Conservation (phyloP, 148 eudicot species). For the Polygonum aviculare region DNA sequence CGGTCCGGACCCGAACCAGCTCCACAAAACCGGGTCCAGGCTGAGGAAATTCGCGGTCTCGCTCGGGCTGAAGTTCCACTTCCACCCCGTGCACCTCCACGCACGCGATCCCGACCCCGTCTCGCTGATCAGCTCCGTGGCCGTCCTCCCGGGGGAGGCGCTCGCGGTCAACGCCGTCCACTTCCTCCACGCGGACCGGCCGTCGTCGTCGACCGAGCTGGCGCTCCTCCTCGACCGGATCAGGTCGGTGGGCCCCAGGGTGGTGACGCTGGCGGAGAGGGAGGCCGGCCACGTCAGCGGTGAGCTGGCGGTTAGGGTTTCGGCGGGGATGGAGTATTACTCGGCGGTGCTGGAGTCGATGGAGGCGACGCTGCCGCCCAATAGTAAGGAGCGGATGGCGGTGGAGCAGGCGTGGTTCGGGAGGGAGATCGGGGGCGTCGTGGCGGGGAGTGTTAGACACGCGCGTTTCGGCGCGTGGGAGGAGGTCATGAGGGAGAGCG, state of each 20-base stretch:
- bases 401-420: conserved; percentile 76
- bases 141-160: conserved; percentile 42
- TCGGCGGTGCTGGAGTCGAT: conserved; percentile 61
- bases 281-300: conserved; percentile 73
- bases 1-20: conserved; percentile 32
- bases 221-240: conserved; percentile 37
- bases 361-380: conserved; percentile 85
- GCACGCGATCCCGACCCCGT: conserved; percentile 20
- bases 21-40: conserved; percentile 63
- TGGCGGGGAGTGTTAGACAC: conserved; percentile 55
- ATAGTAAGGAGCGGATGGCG: conserved; percentile 53
- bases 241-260: conserved; percentile 55
- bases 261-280: conserved; percentile 59
- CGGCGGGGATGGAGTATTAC: conserved; percentile 59
- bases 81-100: conserved; percentile 33
- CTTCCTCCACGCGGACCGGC: conserved; percentile 38
- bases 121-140: conserved; percentile 2
- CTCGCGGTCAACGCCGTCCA: conserved; percentile 67
- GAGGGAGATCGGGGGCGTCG: conserved; percentile 56
- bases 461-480: conserved; percentile 75
- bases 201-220: neutral
- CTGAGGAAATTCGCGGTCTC: conserved; percentile 59
- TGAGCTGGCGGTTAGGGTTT: conserved; percentile 30
- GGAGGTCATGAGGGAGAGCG: conserved; percentile 45
- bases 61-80: conserved; percentile 52